Base-by-base conservation (phyloP, 2,329 filamentous ascomycete genomes). In the Phoma herbarum region DNA sequence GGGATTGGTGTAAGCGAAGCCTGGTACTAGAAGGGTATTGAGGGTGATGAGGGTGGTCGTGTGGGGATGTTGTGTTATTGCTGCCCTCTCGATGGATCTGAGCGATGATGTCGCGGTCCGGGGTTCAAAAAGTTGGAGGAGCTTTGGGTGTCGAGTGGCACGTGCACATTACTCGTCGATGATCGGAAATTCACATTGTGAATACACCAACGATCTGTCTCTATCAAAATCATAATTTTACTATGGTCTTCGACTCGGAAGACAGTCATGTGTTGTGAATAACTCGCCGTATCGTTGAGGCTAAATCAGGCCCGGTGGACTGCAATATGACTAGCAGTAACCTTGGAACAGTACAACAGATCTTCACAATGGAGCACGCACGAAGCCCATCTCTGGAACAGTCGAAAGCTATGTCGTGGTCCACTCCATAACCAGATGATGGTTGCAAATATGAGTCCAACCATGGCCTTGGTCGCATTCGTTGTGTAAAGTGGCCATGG, bases 81-180 rank as follows among this genome's bases (percentile, higher is more conserved):
- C n/a, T 51, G 41, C 33, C 12, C 14, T 12, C n/a, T 18, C 35
- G 35, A 31, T 50, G 41, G 47, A 23, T 29, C 42, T 48, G 41
- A 44, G 47, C 52, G 51, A 60, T 60, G 57, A 60, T 60, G 57
- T 55, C 57, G 57, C 57, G 47, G 46, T 37, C 51, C 50, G 46
- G 39, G 54, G 43, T 52, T 50, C 41, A 52, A 59, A 59, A 59
- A 52, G 46, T 52, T 52, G 41, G 39, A 41, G 47, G 35, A 60
- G 57, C 57, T 43, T 59, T 26, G 57, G 14, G 37, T 29, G 14
- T 12, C 0, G 1, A 2, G 14, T 25, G 57, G 41, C 35, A 43
- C 47, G 57, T 60, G 57, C 57, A 8, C 18, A 14, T 0, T 4
- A 3, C 31, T 16, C 18, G 1, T n/a, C 26, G 11, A 5, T 5